Evolutionary conservation across 108 stramenopile genomes (phyloP).

Genomic region (Seminavis robusta): DNA sequence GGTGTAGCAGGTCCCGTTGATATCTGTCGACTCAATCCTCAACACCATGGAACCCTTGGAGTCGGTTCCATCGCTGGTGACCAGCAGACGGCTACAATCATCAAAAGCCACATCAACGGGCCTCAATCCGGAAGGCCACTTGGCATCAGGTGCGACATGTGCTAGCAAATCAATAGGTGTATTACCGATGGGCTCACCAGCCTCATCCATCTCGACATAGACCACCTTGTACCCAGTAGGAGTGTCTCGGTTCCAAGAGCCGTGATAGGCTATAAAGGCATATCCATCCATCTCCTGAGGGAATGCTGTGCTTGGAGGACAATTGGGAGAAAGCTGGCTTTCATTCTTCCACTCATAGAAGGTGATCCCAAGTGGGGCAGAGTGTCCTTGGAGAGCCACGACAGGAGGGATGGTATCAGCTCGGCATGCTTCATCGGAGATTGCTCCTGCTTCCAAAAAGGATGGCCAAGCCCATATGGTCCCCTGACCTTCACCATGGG

Average conservation of each 20-base stretch:
- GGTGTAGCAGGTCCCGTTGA: too few species aligned
- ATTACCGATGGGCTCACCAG: conserved; percentile 33
- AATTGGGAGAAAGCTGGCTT: conserved; percentile 15
- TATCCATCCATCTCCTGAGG: conserved; percentile 58
- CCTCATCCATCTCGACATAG: conserved; percentile 51
- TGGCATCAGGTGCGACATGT: conserved; percentile 41
- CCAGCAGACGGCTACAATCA: conserved; percentile 58
- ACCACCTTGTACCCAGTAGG: conserved; percentile 82
- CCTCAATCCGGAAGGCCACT: conserved; percentile 55
- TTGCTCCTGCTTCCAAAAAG: conserved; percentile 22
- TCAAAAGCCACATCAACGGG: conserved; percentile 80
- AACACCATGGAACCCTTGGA: too few species aligned
- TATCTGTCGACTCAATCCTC: too few species aligned
- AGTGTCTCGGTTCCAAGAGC: conserved; percentile 67
- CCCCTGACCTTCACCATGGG: conserved; percentile 37
- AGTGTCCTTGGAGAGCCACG: conserved; percentile 68
- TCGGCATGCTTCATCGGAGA: conserved; percentile 67
- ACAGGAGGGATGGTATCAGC: conserved; percentile 34
- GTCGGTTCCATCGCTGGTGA: conserved; percentile 74
- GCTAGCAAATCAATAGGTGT: conserved; percentile 63
- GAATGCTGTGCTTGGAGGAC: conserved; percentile 27
- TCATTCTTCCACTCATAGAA: conserved; percentile 60
- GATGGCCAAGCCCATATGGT: conserved; percentile 74
- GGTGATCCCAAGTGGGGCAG: conserved; percentile 72
- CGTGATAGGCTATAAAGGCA: conserved; percentile 74